Percentiles rank a stretch among this genome's conserved stretches.
These are phyloP conservation scores for Lachnellula arida DNA, from an alignment of 2,329 filamentous ascomycete species.

Conservation along the genomic window DNA sequence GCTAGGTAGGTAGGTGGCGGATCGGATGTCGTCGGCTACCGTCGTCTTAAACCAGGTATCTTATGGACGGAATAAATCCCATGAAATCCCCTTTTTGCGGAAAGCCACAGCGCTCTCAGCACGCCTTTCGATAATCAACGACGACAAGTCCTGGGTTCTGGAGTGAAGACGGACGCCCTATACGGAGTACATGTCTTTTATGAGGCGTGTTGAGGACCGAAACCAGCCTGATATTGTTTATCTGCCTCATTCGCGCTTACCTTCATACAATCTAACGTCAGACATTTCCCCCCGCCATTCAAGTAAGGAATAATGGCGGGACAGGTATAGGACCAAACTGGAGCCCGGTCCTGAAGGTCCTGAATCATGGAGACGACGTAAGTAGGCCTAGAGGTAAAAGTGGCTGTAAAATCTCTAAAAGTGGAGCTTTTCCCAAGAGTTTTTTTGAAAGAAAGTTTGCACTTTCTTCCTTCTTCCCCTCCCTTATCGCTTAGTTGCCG, in stretches of 20 bases:
- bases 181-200: too few species aligned
- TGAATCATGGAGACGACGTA: not conserved
- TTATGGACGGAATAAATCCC: not conserved
- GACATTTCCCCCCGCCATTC: too few species aligned
- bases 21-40: not conserved
- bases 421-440: not conserved
- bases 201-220: too few species aligned
- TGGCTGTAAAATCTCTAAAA: not conserved
- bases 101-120: not conserved
- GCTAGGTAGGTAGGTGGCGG: not conserved
- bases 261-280: too few species aligned
- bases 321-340: not conserved
- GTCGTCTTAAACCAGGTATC: not conserved
- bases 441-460: not conserved
- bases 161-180: not conserved
- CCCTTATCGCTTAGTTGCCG: not conserved
- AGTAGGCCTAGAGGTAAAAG: not conserved
- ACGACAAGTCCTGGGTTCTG: too few species aligned
- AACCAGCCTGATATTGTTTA: too few species aligned
- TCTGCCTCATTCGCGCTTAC: too few species aligned
- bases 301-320: too few species aligned
- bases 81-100: not conserved
- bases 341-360: not conserved
- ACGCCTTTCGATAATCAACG: too few species aligned
- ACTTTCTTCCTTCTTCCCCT: not conserved